phyloP scores from a whole-genome alignment of 2,329 filamentous ascomycete genomes.

The Botryotinia narcissicola region DNA sequence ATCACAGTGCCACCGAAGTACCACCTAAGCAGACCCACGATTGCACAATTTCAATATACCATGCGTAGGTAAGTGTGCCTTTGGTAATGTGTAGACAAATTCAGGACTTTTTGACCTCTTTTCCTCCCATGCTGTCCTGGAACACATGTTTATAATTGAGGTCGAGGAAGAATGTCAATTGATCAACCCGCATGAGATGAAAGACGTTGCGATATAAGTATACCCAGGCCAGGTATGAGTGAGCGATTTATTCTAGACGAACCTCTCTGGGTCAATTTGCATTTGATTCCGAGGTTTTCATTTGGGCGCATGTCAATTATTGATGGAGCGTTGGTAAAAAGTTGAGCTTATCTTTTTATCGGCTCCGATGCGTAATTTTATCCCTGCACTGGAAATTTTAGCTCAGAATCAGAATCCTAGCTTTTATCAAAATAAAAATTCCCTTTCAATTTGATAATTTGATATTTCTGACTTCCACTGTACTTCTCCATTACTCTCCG shows the following conservation, averaged over 20 bases:
- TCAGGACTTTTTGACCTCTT: background rate
- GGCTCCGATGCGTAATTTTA: conserved; percentile 10
- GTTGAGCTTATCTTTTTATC: conserved; percentile 14
- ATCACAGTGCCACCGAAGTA: conserved; percentile 12
- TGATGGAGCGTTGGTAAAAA: background rate
- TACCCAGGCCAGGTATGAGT: background rate
- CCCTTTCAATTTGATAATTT: conserved; percentile 4
- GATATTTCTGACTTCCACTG: background rate
- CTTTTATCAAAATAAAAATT: conserved; percentile 22
- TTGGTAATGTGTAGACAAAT: background rate
- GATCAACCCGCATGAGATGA: background rate
- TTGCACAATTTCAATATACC: background rate
- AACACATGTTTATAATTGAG: background rate
- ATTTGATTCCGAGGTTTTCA: background rate
- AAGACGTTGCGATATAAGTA: background rate
- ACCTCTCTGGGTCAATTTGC: background rate
- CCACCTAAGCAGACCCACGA: conserved; percentile 4
- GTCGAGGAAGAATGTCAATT: background rate
- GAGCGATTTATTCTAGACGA: background rate
- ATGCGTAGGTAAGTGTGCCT: background rate
- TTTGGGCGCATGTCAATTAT: background rate
- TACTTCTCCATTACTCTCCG: background rate
- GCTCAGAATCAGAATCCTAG: conserved; percentile 4
- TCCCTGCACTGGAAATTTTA: conserved; percentile 10
- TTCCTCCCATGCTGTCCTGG: background rate